Percentiles rank a stretch among this genome's conserved stretches.
phyloP scores from a whole-genome alignment of 2,329 filamentous ascomycete species.

The Colletotrichum graminicola region DNA sequence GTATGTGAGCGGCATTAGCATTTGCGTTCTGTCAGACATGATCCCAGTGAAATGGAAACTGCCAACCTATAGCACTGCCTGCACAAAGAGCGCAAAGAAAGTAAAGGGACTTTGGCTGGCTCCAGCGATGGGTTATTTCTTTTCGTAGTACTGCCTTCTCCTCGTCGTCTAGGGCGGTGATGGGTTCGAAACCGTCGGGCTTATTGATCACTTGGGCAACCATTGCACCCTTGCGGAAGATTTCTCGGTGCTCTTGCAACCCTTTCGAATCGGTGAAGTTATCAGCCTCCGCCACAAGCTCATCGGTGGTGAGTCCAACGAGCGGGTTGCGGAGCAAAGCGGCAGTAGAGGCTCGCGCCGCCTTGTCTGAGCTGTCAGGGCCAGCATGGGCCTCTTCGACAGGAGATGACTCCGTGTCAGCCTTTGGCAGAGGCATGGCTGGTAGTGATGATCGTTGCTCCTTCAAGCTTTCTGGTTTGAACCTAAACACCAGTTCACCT shows the following conservation, averaged over 20 bases:
- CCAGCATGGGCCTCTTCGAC: conserved; percentile 5
- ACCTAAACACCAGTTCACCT: neutral
- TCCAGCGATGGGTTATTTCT: conserved; percentile 50
- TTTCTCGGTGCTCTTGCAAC: conserved; percentile 52
- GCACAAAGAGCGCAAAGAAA: conserved; percentile 53
- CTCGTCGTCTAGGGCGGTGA: conserved; percentile 46
- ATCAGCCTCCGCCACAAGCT: conserved; percentile 52
- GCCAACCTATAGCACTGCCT: conserved; percentile 58
- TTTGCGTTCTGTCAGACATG: neutral
- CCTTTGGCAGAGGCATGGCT: conserved; percentile 28
- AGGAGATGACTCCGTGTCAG: conserved; percentile 32
- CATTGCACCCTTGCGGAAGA: conserved; percentile 65
- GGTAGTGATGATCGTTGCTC: neutral
- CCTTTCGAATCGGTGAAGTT: conserved; percentile 52
- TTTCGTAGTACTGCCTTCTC: conserved; percentile 48
- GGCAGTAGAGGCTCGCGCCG: conserved; percentile 43
- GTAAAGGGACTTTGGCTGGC: conserved; percentile 51
- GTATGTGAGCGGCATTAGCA: neutral
- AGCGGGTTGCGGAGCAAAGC: conserved; percentile 50
- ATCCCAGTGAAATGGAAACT: too few species aligned
- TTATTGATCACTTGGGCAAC: conserved; percentile 61
- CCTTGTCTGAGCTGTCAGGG: conserved; percentile 24
- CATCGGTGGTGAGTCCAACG: conserved; percentile 46
- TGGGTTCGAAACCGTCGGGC: conserved; percentile 47
- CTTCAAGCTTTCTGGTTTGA: too few species aligned